Conservation (phyloP, 805 yeast genomes). For the Scheffersomyces ergatensis region DNA sequence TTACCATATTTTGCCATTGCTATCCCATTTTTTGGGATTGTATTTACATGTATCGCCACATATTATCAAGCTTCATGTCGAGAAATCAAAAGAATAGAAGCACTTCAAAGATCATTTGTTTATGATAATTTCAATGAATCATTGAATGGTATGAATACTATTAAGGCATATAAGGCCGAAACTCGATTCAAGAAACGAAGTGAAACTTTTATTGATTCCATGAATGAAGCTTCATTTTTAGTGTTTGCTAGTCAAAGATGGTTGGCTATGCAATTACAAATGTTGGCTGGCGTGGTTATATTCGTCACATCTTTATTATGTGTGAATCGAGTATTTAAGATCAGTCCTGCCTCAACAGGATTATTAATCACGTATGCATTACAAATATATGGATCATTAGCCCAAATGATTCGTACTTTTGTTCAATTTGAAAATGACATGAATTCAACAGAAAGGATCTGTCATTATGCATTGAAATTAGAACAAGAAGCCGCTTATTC, state of each 20-base stretch:
- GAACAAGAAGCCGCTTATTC: constrained; percentile 63
- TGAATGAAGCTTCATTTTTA: constrained; percentile 67
- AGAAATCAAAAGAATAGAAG: constrained; percentile 75
- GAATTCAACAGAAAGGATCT: constrained; percentile 73
- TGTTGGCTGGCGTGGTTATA: constrained; percentile 49
- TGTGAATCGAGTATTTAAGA: constrained; percentile 56
- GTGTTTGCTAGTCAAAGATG: constrained; percentile 71
- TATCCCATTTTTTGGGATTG: constrained; percentile 48
- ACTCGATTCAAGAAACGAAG: constrained; percentile 48
- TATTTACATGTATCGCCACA: constrained; percentile 45
- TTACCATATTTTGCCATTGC: constrained; percentile 75
- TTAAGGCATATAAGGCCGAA: constrained; percentile 54
- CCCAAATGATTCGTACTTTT: constrained; percentile 59
- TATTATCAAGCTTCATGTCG: constrained; percentile 71
- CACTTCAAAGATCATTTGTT: constrained; percentile 65
- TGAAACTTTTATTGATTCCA: constrained; percentile 46
- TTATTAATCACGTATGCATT: constrained; percentile 62
- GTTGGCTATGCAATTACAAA: constrained; percentile 63
- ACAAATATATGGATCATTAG: constrained; percentile 53
- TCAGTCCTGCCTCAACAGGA: constrained; percentile 65
- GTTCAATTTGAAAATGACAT: constrained; percentile 75
- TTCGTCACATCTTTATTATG: constrained; percentile 58
- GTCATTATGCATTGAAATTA: constrained; percentile 59
- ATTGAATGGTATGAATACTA: constrained; percentile 62
- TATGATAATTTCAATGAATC: constrained; percentile 72